A percentile compares a stretch with the other conserved stretches of the same genome.
Evolutionary conservation across 2,329 filamentous ascomycete genomes (phyloP).

Genomic region (Fusarium odoratissimum): DNA sequence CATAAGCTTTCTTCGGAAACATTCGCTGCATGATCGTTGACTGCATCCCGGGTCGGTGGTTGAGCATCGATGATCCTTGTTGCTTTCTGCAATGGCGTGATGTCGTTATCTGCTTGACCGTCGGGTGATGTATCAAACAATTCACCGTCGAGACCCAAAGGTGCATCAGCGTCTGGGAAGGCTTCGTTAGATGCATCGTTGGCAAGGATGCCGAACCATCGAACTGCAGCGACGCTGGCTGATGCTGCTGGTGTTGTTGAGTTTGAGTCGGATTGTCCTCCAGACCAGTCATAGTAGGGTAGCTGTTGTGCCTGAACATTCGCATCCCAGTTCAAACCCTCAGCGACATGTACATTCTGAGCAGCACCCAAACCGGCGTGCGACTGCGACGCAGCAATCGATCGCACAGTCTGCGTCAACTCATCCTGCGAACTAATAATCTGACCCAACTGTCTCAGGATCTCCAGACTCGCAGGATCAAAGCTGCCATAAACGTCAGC

Average conservation of each 20-base stretch:
- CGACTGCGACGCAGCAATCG: conserved; percentile 12
- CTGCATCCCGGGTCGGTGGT: neutral
- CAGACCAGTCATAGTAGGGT: conserved; percentile 3
- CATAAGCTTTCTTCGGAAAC: conserved; percentile 34
- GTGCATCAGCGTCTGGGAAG: neutral
- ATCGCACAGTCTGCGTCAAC: conserved; percentile 26
- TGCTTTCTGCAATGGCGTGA: conserved; percentile 27
- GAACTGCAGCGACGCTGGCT: conserved; percentile 39
- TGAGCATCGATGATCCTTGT: conserved; percentile 38
- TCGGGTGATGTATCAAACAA: conserved; percentile 14
- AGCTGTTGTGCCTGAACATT: conserved; percentile 3
- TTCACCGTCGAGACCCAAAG: neutral
- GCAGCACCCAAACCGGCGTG: neutral
- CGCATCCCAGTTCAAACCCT: conserved; percentile 1
- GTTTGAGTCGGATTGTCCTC: conserved; percentile 28
- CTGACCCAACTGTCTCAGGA: conserved; percentile 44
- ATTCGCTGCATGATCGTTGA: fast-evolving
- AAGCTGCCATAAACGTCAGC: conserved; percentile 40
- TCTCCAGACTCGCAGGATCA: conserved; percentile 52
- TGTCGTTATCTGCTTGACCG: conserved; percentile 10
- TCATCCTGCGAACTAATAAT: conserved; percentile 39
- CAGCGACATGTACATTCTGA: neutral
- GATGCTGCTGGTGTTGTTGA: conserved; percentile 40
- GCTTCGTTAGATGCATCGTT: conserved; percentile 28
- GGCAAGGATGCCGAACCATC: conserved; percentile 43